Evolutionary conservation across 2,329 filamentous ascomycete genomes (phyloP).

Genomic region (Huntiella moniliformis): DNA sequence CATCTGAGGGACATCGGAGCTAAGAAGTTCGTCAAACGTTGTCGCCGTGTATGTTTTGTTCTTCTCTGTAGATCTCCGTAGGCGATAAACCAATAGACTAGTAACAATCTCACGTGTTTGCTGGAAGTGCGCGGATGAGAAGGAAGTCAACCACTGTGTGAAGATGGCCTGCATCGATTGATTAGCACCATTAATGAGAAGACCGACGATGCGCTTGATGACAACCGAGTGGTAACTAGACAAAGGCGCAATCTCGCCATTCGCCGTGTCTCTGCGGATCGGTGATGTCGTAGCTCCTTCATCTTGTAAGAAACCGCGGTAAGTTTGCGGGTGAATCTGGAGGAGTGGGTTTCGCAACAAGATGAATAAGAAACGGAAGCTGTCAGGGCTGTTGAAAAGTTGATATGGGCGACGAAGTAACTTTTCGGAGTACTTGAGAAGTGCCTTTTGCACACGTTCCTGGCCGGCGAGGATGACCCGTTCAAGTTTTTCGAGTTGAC

Average conservation of each 20-base stretch:
- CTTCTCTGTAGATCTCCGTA: constrained; percentile 52
- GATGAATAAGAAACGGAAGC: constrained; percentile 62
- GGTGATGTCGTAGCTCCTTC: not conserved
- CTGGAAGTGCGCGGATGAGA: constrained; percentile 48
- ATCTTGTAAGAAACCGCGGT: constrained; percentile 23
- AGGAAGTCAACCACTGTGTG: constrained; percentile 59
- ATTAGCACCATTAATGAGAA: constrained; percentile 54
- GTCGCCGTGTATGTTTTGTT: constrained; percentile 29
- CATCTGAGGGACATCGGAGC: constrained; percentile 45
- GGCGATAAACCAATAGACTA: constrained; percentile 63
- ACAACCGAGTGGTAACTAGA: constrained; percentile 58
- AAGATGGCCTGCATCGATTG: constrained; percentile 59
- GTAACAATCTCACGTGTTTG: constrained; percentile 58
- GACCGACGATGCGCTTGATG: constrained; percentile 65
- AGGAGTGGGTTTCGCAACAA: constrained; percentile 63
- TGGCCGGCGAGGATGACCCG: constrained; percentile 36
- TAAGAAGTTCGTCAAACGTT: constrained; percentile 46
- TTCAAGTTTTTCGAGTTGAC: constrained; percentile 21
- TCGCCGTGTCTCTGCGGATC: not conserved
- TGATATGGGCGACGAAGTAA: constrained; percentile 63
- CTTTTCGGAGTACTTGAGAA: constrained; percentile 63
- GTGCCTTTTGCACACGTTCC: constrained; percentile 45
- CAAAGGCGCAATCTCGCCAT: constrained; percentile 8
- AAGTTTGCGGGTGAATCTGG: constrained; percentile 26
- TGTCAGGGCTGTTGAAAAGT: constrained; percentile 45